Base-by-base conservation (phyloP, 371 early-diverging fungal species). In the Chytridium lagenaria region DNA sequence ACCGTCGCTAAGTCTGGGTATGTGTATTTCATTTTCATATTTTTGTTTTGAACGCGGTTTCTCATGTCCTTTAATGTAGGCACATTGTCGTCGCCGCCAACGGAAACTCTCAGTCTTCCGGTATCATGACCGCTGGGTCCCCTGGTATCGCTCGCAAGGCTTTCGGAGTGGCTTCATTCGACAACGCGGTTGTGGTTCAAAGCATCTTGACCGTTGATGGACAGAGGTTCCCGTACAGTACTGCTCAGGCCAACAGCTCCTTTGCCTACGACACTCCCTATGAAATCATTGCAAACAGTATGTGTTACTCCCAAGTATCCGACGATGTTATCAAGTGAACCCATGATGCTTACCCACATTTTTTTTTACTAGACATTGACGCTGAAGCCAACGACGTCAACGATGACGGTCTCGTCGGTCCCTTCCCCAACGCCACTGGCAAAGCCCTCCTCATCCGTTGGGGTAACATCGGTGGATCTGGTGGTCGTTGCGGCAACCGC, bases 91-190 rank as follows among this genome's bases (percentile, higher is more conserved):
- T 19, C 7, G 7, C 44, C 23, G 36, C 63, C 37, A 19, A 63
- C 63, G 63, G 63, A 15, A 63, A 63, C 63, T 26, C 88, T 59
- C 94, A 94, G n/a, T 66, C 73, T 10, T 75, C 84, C 19, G 94
- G 94, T 0, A 76, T 92, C 1, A 90, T 83, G 73, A 82, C 85
- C 69, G 84, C 86, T 0, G 82, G 85, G 75, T 91, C 51, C 84
- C 44, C 44, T 44, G 44, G 88, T 22, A 90, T 92, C 23, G 94
- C 90, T 23, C 87, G 91, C 36, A 19, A 19, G 7, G 44, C 12
- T 44, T 44, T 44, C 44, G 85, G 88, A 22, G 90, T 92, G 23
- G 94, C 90, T 23, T 88, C 92, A 26, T 81, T 92, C 12, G 92
- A 94, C 66, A 91, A 88, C 57, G 34, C 34, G 30, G 52, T 12